Base-by-base conservation (phyloP, 805 yeast species). In the Metschnikowia corniflorae region DNA sequence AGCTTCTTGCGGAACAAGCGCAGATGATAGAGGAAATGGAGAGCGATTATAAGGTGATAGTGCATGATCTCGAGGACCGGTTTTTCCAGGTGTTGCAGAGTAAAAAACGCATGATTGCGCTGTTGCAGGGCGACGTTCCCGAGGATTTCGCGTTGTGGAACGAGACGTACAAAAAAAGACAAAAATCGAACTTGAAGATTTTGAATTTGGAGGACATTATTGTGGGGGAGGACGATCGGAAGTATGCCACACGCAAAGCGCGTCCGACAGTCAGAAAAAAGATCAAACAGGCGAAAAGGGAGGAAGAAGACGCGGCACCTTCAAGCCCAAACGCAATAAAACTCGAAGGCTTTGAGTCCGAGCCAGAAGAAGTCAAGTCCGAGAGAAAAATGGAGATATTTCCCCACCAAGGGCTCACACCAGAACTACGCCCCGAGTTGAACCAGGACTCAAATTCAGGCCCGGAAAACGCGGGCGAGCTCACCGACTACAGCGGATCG, bases 31-130 rank as follows among this genome's bases (percentile, higher is more conserved):
- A 16, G 14, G 49, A 43, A 25, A 37, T 40, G 41, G 37, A 34
- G 14, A 26, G 37, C 9, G 53, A 49, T 28, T 49, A 49, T 37
- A 20, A 39, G 17, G 17, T 18, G 16, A 49, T 49, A 16, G 16
- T 49, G 9, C 32, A 26, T 6, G 53, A 49, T 33, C 14, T 47
- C 19, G 51, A 49, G 29, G 44, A 45, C 39, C 44, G 53, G 26
- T 49, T 40, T 23, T 49, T 39, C 37, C 53, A 46, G 33, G 46
- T 41, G 4, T 29, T 49, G 36, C 32, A 40, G 17, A 39, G 43
- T 31, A 49, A 49, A 24, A 29, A 35, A 28, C 33, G 35, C 15
- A 34, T 24, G 24, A 49, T 49, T 14, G 37, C 43, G 3, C 39
- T 47, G 32, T 40, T 49, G 3, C 44, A 44, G 29, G 50, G 48